phyloP scores from a whole-genome alignment of 2,329 filamentous ascomycete species.

The Fusarium neocosmosporiellum region DNA sequence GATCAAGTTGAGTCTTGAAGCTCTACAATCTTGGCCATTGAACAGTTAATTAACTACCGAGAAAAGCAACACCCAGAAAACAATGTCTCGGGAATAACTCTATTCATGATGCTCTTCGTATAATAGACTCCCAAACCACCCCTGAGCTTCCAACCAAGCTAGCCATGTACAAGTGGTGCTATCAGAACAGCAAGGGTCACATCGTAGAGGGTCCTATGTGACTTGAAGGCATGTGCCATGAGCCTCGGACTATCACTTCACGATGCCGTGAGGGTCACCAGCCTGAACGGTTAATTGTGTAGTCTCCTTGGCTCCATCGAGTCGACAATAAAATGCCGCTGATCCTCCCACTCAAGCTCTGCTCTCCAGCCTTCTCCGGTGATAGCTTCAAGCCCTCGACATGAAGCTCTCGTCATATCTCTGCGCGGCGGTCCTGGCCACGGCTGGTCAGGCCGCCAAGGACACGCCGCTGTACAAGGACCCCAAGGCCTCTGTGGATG shows the following conservation, averaged over 20 bases:
- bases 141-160: not conserved
- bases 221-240: slow-evolving; percentile 6
- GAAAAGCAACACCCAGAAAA: not conserved
- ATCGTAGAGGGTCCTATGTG: slow-evolving; percentile 5
- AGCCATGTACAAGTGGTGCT: not conserved
- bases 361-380: not conserved
- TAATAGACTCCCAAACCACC: not conserved
- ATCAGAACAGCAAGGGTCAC: not conserved
- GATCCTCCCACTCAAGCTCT: slow-evolving; percentile 19
- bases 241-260: slow-evolving; percentile 11
- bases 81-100: not conserved
- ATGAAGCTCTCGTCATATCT: slow-evolving; percentile 47
- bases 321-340: slow-evolving; percentile 21
- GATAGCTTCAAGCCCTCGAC: slow-evolving; percentile 19
- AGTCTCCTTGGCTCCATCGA: not conserved
- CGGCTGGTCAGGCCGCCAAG: slow-evolving; percentile 41
- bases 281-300: slow-evolving; percentile 37
- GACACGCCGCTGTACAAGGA: slow-evolving; percentile 69
- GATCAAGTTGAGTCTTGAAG: not conserved
- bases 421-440: slow-evolving; percentile 39
- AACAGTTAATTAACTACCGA: not conserved
- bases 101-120: not conserved
- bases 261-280: slow-evolving; percentile 10
- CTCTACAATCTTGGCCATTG: not conserved
- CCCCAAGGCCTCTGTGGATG: slow-evolving; percentile 69